Base-by-base conservation (phyloP, 805 yeast species). In the Metschnikowia peoriensis region DNA sequence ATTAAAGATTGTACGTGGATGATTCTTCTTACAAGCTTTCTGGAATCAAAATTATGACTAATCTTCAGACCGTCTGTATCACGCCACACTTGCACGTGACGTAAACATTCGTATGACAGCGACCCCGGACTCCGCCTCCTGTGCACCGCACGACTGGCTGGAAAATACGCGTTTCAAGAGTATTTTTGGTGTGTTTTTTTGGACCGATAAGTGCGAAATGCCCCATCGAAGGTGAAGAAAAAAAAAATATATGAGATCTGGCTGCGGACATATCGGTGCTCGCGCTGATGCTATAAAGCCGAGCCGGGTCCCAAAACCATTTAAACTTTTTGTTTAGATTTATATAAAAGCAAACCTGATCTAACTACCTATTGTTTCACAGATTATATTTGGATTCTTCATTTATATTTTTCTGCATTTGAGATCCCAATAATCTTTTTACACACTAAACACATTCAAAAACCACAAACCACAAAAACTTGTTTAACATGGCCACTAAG, bases 181-280 rank as follows among this genome's bases (percentile, higher is more conserved):
- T 15, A 27, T 11, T n/a, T 9, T 8, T 10, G 15, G 38, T 55
- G 35, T 32, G 35, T 32, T 32, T 32, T 32, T 32, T 32, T 9
- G 35, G 6, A 9, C 35, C 57, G 57, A 54, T 52, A 54, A 34
- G 44, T 52, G 57, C 55, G 57, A 15, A 28, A 40, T 32, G n/a
- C 47, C 17, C 11, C 22, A 22, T 22, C 22, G 22, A 22, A 22
- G 22, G 22, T 22, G 4, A 22, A 22, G 4, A 22, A 22, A 28
- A 22, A 32, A 46, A 46, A 46, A 32, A 40, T 16, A 28, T 11
- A 15, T 1, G 7, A 37, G 27, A 9, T 17, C 46, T 6, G 35
- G 46, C 46, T 44, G 38, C 51, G 58, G 57, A 55, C 39, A 15
- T 53, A 55, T 55, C 58, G 57, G 55, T 17, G 29, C 29, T 15